Evolutionary conservation across 1,139 yeast species (phyloP), one percentile per base, ranked within the genome.

Genomic region (Pichia sp.): DNA sequence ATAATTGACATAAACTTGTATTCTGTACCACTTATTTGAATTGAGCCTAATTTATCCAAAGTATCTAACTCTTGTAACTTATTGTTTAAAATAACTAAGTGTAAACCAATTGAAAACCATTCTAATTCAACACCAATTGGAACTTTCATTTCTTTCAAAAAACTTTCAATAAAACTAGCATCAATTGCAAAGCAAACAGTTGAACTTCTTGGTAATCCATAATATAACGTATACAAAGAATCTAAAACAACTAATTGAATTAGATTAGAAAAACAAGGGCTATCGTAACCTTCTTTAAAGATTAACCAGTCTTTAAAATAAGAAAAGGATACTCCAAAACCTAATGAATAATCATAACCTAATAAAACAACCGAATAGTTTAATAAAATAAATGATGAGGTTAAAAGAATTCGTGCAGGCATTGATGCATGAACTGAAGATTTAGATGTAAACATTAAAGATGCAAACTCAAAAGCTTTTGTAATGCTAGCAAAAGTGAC

Each of bases 271-370:
- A 56, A 52, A 19, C 55, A 50, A 6, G 51, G 52, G 22, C 55
- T 50, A 41, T 31, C 47, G 48, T 49, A 37, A 49, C 57, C 47
- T 49, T 48, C 55, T 31, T 43, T 50, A 51, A 65, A 66, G 46
- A 80, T 63, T 47, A 70, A 71, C 57, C 75, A 72, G 51, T 79
- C 87, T 56, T 76, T 76, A 54, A 80, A 74, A 10, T 78, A 66
- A 2, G 80, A 65, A 11, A 71, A 66, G 1, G 82, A 64, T 47
- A 74, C 61, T 2, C 79, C 69, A 31, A 80, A 62, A 0, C 80
- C 80, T 38, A 74, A 60, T 1, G 80, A 69, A 53, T 74, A 78
- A 33, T 69, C 68, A 46, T 72, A 78, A 1, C 85, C 85, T 35
- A 75, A 74, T 42, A 79, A 61, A 4, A 79, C 61, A 15, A 78